Evolutionary conservation across 208 protist genomes (phyloP).

Genomic region (Tetramitus jugosus): DNA sequence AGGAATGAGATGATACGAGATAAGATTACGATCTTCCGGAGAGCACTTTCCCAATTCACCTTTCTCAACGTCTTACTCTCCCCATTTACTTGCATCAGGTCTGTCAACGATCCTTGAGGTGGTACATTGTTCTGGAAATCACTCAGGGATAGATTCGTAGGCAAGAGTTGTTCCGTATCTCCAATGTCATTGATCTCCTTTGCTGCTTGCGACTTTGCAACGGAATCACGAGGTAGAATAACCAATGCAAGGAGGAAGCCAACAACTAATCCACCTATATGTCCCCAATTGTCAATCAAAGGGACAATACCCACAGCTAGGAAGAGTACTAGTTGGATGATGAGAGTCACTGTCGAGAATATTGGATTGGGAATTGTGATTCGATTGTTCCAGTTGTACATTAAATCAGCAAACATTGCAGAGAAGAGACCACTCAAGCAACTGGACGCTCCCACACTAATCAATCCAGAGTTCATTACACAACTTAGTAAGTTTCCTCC

Average conservation of each 20-base stretch:
- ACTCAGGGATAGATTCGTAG: too few species aligned
- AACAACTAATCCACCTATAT: not conserved
- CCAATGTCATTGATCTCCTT: too few species aligned
- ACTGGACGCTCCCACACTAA: not conserved
- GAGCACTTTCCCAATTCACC: too few species aligned
- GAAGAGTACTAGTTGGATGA: not conserved
- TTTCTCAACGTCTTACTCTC: too few species aligned
- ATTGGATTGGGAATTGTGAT: slow-evolving; percentile 4
- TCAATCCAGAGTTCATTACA: not conserved
- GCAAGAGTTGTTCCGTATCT: too few species aligned
- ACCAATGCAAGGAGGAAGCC: not conserved
- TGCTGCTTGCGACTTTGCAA: too few species aligned
- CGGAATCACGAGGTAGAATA: not conserved
- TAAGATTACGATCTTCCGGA: too few species aligned
- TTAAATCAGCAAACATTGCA: not conserved
- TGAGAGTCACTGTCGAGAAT: not conserved
- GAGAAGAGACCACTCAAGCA: not conserved
- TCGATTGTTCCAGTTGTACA: not conserved
- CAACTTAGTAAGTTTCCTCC: not conserved
- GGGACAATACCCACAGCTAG: not conserved
- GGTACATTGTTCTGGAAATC: too few species aligned
- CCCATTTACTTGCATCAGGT: too few species aligned
- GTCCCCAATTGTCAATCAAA: slow-evolving; percentile 9
- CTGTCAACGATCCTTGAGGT: too few species aligned
- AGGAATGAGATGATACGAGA: too few species aligned